Evolutionary conservation across 768 basidiomycete species (phyloP), one percentile per base, ranked within the genome.

Genomic region (Austroboletus festivus): DNA sequence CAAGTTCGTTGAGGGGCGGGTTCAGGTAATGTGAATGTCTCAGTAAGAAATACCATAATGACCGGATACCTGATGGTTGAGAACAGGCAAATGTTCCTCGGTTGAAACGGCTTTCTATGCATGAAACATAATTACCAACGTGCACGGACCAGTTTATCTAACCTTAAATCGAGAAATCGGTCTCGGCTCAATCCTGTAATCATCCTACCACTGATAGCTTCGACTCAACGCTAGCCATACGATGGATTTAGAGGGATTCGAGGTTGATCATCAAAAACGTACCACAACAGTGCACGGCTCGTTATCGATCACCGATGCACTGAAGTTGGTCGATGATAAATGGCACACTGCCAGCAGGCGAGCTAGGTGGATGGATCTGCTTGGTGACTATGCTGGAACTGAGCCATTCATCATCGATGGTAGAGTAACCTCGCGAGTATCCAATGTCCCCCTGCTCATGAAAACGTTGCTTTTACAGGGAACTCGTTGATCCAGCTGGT

Each of bases 321-420:
- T 74, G 15, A 46, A 55, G 18, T 53, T 54, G 46, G 46, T 75
- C 7, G 73, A 75, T 53, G 52, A 50, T 13, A 48, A 48, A 38
- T 79, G 77, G 77, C 77, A 72, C 50, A 53, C 61, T 23, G 60
- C 64, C 22, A 67, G 63, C 58, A 65, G 70, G 48, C 50, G 59
- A 22, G 74, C 71, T 12, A 60, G 79, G 48, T 79, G 77, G 80
- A 85, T 86, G 83, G 85, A 86, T 61, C 69, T 86, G 9, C 65
- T 86, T 23, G 83, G 83, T 4, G 85, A 85, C 57, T 86, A 85
- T 60, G 84, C 81, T 19, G 85, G 85, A 1, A 74, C 60, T 30
- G 85, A 87, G 58, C 72, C 73, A 15, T 87, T 87, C 57, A 56
- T 85, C 34, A 69, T 87, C 48, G 83, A 86, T 61, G 84, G 84